Evolutionary conservation across 345 rosid species (phyloP).

Genomic region (Streptanthus diversifolius): DNA sequence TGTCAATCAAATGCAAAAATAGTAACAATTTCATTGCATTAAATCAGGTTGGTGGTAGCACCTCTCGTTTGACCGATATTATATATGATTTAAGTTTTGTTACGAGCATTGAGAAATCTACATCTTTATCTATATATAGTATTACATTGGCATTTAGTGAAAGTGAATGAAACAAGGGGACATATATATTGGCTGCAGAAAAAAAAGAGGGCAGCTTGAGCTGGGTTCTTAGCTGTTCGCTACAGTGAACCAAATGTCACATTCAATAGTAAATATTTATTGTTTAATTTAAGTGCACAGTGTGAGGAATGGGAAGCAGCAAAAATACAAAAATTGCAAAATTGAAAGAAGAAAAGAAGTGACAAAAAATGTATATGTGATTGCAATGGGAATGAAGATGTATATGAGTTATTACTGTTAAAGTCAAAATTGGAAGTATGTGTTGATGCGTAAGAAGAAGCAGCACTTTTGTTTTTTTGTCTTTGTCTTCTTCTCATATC

Average conservation of each 20-base stretch:
- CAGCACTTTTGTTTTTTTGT: constrained; percentile 3
- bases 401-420: constrained; percentile 9
- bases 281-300: neutral
- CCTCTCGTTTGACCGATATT: constrained; percentile 16
- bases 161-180: constrained; percentile 25
- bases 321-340: constrained; percentile 7
- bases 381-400: constrained; percentile 17
- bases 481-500: constrained; percentile 16
- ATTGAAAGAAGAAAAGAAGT: neutral
- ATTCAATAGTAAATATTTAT: constrained; percentile 17
- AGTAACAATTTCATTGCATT: constrained; percentile 20
- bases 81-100: neutral
- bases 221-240: constrained; percentile 26
- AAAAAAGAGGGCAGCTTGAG: constrained; percentile 26
- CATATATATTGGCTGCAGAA: constrained; percentile 25
- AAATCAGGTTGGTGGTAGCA: constrained; percentile 28
- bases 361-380: neutral
- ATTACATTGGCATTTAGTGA: constrained; percentile 17
- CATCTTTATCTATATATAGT: too few relatives aligned
- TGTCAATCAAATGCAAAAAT: neutral
- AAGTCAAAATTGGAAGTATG: constrained; percentile 24
- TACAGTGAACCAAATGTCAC: constrained; percentile 26
- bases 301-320: neutral
- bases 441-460: constrained; percentile 8
- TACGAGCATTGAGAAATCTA: neutral